Evolutionary conservation across 1,139 yeast genomes (phyloP), one percentile per base, ranked within the genome.

Genomic region (Suhomyces terraborum): DNA sequence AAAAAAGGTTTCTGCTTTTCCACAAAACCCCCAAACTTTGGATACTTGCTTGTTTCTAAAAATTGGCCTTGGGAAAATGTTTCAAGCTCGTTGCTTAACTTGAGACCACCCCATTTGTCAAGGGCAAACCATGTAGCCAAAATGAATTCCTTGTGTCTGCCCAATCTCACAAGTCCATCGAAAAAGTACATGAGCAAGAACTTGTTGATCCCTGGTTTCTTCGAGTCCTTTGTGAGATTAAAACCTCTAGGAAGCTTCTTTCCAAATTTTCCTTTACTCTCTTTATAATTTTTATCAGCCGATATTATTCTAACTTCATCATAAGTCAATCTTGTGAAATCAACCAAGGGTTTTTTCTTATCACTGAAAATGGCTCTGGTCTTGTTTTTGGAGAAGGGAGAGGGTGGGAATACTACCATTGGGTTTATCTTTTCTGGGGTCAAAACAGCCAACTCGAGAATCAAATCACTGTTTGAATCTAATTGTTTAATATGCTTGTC

Each of bases 91-190:
- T 29, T 18, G 17, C 44, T 35, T 12, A 31, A n/a, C n/a, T 33
- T 18, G 9, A 38, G 37, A 8, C 41, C 36, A 4, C 71, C 75
- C 69, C 72, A 70, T 40, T 56, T 56, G 37, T 56, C 51, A 27
- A 70, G 48, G 1, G 59, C 36, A 30, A 58, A 61, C 71, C 69
- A 68, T 20, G 62, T 49, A 3, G 61, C 56, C 32, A 54, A 45
- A 18, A 62, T 48, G 38, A 66, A 67, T 39, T 67, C 72, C 10
- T 54, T 50, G 16, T 59, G 54, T 38, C 55, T 59, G 8, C 75
- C 75, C 39, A 71, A 46, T 19, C 59, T 56, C 16, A 59, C 38
- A 20, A 73, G 53, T 2, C 64, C 64, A 40, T 71, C 74, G 27
- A 72, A 52, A 1, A 57, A 53, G 18, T 55, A 54, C 45, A 59